phyloP scores from a whole-genome alignment of 805 yeast species.

The Yamadazyma sp. region DNA sequence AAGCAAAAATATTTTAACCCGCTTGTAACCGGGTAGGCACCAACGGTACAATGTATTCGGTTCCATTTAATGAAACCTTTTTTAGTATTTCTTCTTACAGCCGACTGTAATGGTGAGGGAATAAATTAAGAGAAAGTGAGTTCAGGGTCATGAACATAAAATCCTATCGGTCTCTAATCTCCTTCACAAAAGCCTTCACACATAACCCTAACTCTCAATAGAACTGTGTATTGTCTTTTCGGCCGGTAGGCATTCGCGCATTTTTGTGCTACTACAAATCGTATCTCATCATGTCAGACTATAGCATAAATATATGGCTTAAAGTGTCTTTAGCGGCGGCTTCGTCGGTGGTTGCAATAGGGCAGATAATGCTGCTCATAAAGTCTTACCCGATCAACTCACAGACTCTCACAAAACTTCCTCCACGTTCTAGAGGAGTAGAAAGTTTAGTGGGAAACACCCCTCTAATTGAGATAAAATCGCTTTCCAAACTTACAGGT shows the following conservation, averaged over 20 bases:
- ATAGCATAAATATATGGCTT: background rate
- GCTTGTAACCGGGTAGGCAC: too few species aligned
- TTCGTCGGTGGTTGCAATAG: conserved; percentile 1
- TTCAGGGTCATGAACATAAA: too few species aligned
- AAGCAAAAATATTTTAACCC: too few species aligned
- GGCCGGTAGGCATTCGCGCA: too few species aligned
- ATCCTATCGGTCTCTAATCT: too few species aligned
- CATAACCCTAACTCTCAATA: too few species aligned
- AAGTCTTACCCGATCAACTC: background rate
- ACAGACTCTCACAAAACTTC: conserved; percentile 1
- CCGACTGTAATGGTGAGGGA: too few species aligned
- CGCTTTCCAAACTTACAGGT: conserved; percentile 71
- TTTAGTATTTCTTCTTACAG: too few species aligned
- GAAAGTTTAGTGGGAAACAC: conserved; percentile 88
- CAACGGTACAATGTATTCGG: too few species aligned
- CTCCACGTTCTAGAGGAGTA: conserved; percentile 51
- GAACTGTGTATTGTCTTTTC: background rate
- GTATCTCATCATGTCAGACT: background rate
- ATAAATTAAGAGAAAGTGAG: too few species aligned
- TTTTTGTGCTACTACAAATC: background rate
- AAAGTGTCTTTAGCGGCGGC: conserved; percentile 5
- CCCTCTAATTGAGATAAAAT: conserved; percentile 71
- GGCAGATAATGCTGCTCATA: background rate
- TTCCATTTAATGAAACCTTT: too few species aligned
- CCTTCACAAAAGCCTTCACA: too few species aligned